Evolutionary conservation across 306 rosid species (phyloP).

Genomic region (Carpinus viminea): DNA sequence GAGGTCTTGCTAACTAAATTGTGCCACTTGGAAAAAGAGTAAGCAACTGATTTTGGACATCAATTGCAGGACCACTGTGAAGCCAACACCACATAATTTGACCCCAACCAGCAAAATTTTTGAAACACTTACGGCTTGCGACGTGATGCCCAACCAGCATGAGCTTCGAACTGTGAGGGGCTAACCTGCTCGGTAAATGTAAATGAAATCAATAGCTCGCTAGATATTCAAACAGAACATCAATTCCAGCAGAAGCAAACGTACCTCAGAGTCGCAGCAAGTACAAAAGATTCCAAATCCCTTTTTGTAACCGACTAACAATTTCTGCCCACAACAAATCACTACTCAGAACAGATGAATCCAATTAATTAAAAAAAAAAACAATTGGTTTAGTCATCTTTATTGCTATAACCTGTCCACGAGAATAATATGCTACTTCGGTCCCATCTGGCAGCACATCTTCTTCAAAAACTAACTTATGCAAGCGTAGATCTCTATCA

Average conservation of each 20-base stretch:
- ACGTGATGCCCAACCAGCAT: conserved; percentile 93
- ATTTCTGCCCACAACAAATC: conserved; percentile 52
- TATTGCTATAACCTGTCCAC: conserved; percentile 63
- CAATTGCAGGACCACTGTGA: conserved; percentile 12
- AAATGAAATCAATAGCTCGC: conserved; percentile 2
- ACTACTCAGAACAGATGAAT: conserved; percentile 30
- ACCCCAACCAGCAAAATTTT: conserved; percentile 9
- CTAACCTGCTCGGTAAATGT: conserved; percentile 58
- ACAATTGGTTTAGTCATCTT: not conserved
- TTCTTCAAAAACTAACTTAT: conserved; percentile 84
- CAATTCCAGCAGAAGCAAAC: conserved; percentile 17
- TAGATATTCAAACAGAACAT: conserved; percentile 12
- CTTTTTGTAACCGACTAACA: conserved; percentile 70
- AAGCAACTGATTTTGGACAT: conserved; percentile 3
- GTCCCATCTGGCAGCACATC: conserved; percentile 82
- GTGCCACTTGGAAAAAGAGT: conserved; percentile 5
- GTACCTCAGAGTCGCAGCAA: conserved; percentile 79
- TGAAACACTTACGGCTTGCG: conserved; percentile 90
- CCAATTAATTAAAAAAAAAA: conserved; percentile 15
- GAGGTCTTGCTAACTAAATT: conserved; percentile 4
- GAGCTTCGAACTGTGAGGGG: conserved; percentile 91
- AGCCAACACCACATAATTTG: conserved; percentile 15
- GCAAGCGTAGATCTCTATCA: conserved; percentile 81
- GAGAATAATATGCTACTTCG: conserved; percentile 72
- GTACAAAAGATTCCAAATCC: conserved; percentile 71